Base-by-base conservation (phyloP, 495 filamentous ascomycete species). In the Aspergillus mulundensis region DNA sequence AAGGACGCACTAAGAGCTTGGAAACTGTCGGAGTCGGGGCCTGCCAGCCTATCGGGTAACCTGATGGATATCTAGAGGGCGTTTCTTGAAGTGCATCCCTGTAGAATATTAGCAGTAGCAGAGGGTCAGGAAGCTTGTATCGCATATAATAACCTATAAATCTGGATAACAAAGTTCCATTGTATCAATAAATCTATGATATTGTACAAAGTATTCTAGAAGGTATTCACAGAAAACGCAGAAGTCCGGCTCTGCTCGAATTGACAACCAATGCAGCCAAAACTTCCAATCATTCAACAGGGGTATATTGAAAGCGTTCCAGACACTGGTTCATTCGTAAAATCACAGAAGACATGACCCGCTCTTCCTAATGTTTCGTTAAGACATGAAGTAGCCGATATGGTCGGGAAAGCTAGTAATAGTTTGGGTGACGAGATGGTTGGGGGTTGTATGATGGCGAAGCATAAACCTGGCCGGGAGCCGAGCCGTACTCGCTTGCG, bases 301-400 rank as follows among this genome's bases (percentile, higher is more conserved):
- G 54, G 46, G 46, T 57, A 57, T 57, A 43, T 36, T 50, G 46
- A 57, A 57, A 54, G 30, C 42, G 43, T 54, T 46, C 52, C 54
- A 50, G 47, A 42, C 56, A 49, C 49, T 45, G 34, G 24, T 47
- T 50, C 57, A 36, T 24, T 56, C 48, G 24, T 54, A 34, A 36
- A 54, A 41, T 54, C 46, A 45, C 51, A 53, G 53, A 61, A 61
- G 53, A 61, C 53, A 43, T 1, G 24, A 21, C 58, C 49, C 43
- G 42, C 48, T 53, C 53, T 61, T 54, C 53, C 41, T n/a, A 11
- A 25, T 12, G 14, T n/a, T 30, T 56, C 53, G 20, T 53, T 42
- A 60, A 23, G 20, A 54, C 43, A 44, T 54, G 18, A 54, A 25
- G 20, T 19, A 14, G 43, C 43, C 43, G 8, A 7, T 14, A 15